A percentile compares a stretch with the other conserved stretches of the same genome.
phyloP scores from a whole-genome alignment of 1,284 basidiomycete species.

The Erythrobasidium hasegawianum region DNA sequence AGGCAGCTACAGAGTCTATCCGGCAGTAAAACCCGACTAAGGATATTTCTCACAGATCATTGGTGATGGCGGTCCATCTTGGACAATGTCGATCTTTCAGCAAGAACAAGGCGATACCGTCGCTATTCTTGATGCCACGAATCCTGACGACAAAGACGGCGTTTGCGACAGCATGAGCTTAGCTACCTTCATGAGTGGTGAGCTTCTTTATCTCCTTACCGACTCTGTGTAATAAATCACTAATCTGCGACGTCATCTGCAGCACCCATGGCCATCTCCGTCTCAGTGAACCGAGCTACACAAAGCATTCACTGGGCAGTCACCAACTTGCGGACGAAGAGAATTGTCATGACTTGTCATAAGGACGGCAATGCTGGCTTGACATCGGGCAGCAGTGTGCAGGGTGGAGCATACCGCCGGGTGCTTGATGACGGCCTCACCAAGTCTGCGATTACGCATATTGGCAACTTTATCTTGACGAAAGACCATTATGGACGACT shows the following conservation, averaged over 20 bases:
- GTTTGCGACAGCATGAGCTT: constrained; percentile 23
- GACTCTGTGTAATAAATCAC: too few species aligned
- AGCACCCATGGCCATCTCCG: constrained; percentile 30
- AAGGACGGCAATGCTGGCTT: constrained; percentile 21
- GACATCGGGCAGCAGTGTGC: constrained; percentile 2
- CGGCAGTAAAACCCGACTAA: not conserved
- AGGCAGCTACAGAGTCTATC: not conserved
- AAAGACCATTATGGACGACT: constrained; percentile 21
- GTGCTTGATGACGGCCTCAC: constrained; percentile 23
- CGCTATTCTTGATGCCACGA: constrained; percentile 23
- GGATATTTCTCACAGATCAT: constrained; percentile 8
- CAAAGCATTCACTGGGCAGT: constrained; percentile 23
- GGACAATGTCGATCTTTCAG: constrained; percentile 29
- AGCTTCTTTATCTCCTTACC: not conserved
- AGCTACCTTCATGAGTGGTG: constrained; percentile 17
- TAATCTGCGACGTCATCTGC: not conserved
- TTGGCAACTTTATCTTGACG: constrained; percentile 23
- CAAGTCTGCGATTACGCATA: constrained; percentile 14
- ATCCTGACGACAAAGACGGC: constrained; percentile 15
- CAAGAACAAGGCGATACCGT: constrained; percentile 22
- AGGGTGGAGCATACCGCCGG: constrained; percentile 26
- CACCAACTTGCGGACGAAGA: constrained; percentile 16
- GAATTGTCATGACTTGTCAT: constrained; percentile 24
- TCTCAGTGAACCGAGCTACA: constrained; percentile 8
- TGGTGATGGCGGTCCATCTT: constrained; percentile 20